phyloP scores from a whole-genome alignment of 2,329 filamentous ascomycete species.

The Alternaria incomplexa region DNA sequence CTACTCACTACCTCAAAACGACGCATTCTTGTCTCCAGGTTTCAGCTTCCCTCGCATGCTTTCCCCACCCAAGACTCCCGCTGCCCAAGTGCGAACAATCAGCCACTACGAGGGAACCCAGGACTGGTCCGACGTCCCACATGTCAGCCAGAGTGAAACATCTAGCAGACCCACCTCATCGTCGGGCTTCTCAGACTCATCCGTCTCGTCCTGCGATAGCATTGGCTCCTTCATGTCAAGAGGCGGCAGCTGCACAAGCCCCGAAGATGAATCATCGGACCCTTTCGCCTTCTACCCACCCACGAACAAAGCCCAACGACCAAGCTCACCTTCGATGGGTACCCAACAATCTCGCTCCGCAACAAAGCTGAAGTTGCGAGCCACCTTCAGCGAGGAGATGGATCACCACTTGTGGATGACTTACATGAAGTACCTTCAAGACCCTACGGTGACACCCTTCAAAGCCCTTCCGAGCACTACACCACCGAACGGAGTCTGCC shows the following conservation, averaged over 20 bases:
- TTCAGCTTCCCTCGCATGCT: slow-evolving; percentile 45
- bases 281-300: slow-evolving; percentile 58
- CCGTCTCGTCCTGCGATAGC: slow-evolving; percentile 65
- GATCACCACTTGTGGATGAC: slow-evolving; percentile 71
- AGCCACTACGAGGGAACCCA: slow-evolving; percentile 34
- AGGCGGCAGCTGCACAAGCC: slow-evolving; percentile 66
- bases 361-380: slow-evolving; percentile 53
- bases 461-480: slow-evolving; percentile 69
- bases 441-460: slow-evolving; percentile 70
- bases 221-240: slow-evolving; percentile 63
- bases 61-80: slow-evolving; percentile 58
- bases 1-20: slow-evolving; percentile 35
- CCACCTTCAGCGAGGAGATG: slow-evolving; percentile 66
- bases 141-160: slow-evolving; percentile 46
- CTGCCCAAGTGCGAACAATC: slow-evolving; percentile 47
- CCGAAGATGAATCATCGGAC: slow-evolving; percentile 64
- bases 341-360: slow-evolving; percentile 33
- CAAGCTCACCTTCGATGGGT: slow-evolving; percentile 39
- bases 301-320: slow-evolving; percentile 33
- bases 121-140: slow-evolving; percentile 42
- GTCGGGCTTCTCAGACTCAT: slow-evolving; percentile 67
- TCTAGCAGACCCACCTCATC: slow-evolving; percentile 64
- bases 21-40: slow-evolving; percentile 52
- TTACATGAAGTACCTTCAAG: slow-evolving; percentile 69
- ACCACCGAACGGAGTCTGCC: slow-evolving; percentile 68